Conservation (phyloP, 2,329 filamentous ascomycete genomes). For the Alternaria arbusti region DNA sequence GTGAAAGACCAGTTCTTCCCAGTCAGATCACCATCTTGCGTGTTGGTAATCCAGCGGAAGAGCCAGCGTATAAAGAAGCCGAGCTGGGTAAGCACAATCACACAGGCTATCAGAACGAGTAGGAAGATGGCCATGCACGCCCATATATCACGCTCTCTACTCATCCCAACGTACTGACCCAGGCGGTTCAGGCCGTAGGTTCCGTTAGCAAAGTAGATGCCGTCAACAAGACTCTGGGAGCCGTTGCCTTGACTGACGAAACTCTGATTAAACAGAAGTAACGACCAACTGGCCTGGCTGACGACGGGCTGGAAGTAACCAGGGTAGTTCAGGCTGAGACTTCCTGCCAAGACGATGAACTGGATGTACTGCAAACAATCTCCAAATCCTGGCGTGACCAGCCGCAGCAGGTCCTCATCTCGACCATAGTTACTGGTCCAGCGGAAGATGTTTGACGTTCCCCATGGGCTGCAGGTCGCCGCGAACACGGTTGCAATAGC, state of each 20-base stretch:
- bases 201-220: conserved; percentile 82
- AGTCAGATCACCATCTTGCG: conserved; percentile 83
- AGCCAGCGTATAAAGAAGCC: conserved; percentile 81
- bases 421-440: conserved; percentile 99
- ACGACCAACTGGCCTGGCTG: conserved; percentile 86
- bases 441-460: conserved; percentile 84
- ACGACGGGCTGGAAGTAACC: conserved; percentile 93
- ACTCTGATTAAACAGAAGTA: conserved; percentile 91
- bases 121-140: conserved; percentile 93
- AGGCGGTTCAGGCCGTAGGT: conserved; percentile 80
- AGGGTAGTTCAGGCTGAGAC: conserved; percentile 84
- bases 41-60: conserved; percentile 72
- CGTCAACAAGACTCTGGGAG: conserved; percentile 74
- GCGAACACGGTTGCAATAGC: conserved; percentile 84
- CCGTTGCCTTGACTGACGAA: conserved; percentile 74
- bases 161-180: conserved; percentile 83
- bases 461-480: conserved; percentile 91
- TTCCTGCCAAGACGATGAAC: conserved; percentile 87
- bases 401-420: conserved; percentile 85
- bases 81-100: conserved; percentile 74
- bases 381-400: conserved; percentile 94
- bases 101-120: conserved; percentile 72
- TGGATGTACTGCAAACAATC: conserved; percentile 98
- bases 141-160: conserved; percentile 80
- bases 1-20: conserved; percentile 90